A percentile compares a stretch with the other conserved stretches of the same genome.
Evolutionary conservation across 441 rosid species (phyloP).

Genomic region (Capsella rubella): DNA sequence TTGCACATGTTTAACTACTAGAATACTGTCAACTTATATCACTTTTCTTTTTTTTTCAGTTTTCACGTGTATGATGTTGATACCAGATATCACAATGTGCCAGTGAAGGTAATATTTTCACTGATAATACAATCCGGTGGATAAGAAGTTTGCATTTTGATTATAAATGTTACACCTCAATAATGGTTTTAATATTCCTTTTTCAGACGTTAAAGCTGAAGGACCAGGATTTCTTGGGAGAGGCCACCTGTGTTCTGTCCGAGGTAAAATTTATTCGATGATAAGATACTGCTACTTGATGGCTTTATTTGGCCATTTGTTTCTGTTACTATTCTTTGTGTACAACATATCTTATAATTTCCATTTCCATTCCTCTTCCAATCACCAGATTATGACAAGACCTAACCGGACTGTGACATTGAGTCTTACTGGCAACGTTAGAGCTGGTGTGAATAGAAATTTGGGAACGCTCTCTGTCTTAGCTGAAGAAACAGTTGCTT

Average conservation of each 20-base stretch:
- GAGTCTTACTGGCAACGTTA: conserved; percentile 52
- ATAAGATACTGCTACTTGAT: not conserved
- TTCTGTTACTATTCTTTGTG: conserved; percentile 20
- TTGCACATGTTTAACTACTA: conserved; percentile 10
- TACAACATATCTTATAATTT: not conserved
- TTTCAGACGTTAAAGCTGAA: conserved; percentile 67
- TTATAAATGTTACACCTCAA: conserved; percentile 11
- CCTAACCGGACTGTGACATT: conserved; percentile 55
- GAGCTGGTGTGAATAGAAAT: conserved; percentile 49
- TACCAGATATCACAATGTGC: conserved; percentile 64
- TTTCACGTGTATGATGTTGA: conserved; percentile 78
- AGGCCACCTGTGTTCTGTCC: conserved; percentile 76
- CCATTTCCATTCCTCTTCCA: not conserved
- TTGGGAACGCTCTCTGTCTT: conserved; percentile 65
- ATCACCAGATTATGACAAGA: conserved; percentile 63
- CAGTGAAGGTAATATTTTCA: conserved; percentile 61
- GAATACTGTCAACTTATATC: conserved; percentile 14
- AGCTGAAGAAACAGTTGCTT: conserved; percentile 74
- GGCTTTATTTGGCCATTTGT: conserved; percentile 10
- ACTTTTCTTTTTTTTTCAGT: conserved; percentile 45
- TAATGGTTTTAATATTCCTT: conserved; percentile 1
- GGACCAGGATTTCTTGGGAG: conserved; percentile 86
- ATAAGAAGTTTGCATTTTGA: conserved; percentile 8
- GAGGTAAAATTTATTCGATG: conserved; percentile 52
- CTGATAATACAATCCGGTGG: not conserved